Base-by-base conservation (phyloP, 1,284 basidiomycete genomes). In the Taiwanofungus camphoratus region DNA sequence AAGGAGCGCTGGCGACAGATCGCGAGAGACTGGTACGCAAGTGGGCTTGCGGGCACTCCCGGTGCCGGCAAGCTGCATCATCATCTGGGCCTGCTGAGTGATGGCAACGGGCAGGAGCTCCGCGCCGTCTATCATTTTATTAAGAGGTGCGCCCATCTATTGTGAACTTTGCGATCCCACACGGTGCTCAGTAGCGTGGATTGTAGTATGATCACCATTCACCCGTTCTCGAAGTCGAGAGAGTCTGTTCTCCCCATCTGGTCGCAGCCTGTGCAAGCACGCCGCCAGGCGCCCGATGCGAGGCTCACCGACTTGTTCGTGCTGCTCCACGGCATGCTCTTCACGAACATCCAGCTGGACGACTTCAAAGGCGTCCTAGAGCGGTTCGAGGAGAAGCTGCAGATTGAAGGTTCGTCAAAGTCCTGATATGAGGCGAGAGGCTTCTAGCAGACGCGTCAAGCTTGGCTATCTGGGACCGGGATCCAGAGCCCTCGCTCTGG, bases 31-130 rank as follows among this genome's bases (percentile, higher is more conserved):
- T 99, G 96, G 95, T 99, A 96, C 61, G 85, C 81, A 13, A 75
- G 79, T 41, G 94, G 92, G 0, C 71, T 98, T 19, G 78, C 82
- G 4, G 91, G 93, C 55, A 87, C 86, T 42, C 96, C 96, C 2
- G 91, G 91, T 20, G 84, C 84, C 12, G 95, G 95, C 5, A 84
- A 93, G 53, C 68, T 98, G 37, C 95, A 99, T 61, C 92, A 97
- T 61, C 91, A 97, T 60, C 68, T 99, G n/a, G 96, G 92, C 1
- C 65, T 96, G 45, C 71, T 99, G 37, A 87, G 83, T 55, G 84
- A 87, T 45, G 77, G 76, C 1, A 87, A 92, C 53, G 92, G 95
- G 52, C 90, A 95, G 54, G 93, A 96, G 52, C 64, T 94, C n/a
- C 73, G 84, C 6, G 82, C 83, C 0, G 73, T 97, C 8, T 95